A percentile compares a stretch with the other conserved stretches of the same genome.
phyloP scores from a whole-genome alignment of 2,329 filamentous ascomycete species.

The Colletotrichum falcatum region DNA sequence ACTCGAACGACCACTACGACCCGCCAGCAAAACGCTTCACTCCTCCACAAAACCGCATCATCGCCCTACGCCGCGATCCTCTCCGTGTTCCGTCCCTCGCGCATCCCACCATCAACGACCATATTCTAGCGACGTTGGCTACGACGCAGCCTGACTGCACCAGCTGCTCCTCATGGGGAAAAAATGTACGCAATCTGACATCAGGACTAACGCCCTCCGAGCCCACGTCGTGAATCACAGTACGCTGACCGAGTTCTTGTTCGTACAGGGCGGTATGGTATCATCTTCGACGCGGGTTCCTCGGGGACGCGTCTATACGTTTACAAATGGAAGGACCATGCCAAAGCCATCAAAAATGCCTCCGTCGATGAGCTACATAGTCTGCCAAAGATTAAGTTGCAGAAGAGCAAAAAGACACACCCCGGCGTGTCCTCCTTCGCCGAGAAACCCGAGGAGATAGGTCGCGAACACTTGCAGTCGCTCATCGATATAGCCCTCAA shows the following conservation, averaged over 20 bases:
- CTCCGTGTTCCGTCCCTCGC: neutral
- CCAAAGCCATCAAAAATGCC: conserved; percentile 65
- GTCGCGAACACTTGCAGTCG: conserved; percentile 81
- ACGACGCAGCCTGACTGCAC: conserved; percentile 25
- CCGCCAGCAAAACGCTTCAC: neutral
- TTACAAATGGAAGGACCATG: conserved; percentile 90
- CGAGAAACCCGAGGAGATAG: conserved; percentile 79
- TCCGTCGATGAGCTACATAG: conserved; percentile 70
- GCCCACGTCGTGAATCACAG: neutral
- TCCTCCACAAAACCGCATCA: neutral
- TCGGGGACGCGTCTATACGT: conserved; percentile 96
- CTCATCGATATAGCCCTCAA: conserved; percentile 86
- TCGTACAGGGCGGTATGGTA: conserved; percentile 79
- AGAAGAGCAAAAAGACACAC: conserved; percentile 92
- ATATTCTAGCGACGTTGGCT: neutral
- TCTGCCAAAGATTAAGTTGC: conserved; percentile 84
- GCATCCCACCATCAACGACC: neutral
- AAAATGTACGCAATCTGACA: conserved; percentile 48
- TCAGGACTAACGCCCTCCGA: neutral
- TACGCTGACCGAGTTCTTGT: conserved; percentile 16
- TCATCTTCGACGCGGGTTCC: conserved; percentile 97
- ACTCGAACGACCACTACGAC: neutral
- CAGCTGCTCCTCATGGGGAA: conserved; percentile 49
- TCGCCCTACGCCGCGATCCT: neutral
- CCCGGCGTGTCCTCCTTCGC: conserved; percentile 94